Evolutionary conservation across 768 basidiomycete genomes (phyloP).

Genomic region (Lactarius deliciosus): DNA sequence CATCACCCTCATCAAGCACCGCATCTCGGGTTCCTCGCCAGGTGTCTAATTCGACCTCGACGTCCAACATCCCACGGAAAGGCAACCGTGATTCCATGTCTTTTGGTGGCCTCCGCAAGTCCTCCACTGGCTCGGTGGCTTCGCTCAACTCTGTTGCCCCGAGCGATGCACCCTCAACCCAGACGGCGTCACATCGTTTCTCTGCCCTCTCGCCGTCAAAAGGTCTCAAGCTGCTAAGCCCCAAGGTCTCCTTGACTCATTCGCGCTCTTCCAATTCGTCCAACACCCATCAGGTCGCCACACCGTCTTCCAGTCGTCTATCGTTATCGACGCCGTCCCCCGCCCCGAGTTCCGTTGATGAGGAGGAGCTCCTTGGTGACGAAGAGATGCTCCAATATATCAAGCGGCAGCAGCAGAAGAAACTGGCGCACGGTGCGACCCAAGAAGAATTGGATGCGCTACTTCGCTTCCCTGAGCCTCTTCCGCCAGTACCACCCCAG

Average conservation of each 20-base stretch:
- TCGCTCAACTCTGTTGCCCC: conserved; percentile 58
- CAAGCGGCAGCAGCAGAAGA: conserved; percentile 85
- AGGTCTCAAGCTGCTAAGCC: conserved; percentile 75
- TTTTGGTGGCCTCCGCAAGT: conserved; percentile 74
- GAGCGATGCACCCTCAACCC: conserved; percentile 31
- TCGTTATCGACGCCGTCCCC: conserved; percentile 86
- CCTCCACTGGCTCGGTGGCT: conserved; percentile 78
- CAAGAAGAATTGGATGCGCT: conserved; percentile 87
- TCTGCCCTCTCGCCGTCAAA: conserved; percentile 85
- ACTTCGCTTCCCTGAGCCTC: conserved; percentile 90
- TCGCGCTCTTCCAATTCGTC: conserved; percentile 55
- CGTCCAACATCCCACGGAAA: conserved; percentile 57
- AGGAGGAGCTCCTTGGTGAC: conserved; percentile 86
- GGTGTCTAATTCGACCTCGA: conserved; percentile 46
- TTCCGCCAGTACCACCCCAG: conserved; percentile 61
- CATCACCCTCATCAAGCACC: conserved; percentile 57
- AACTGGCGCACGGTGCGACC: conserved; percentile 75
- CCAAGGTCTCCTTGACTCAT: conserved; percentile 66
- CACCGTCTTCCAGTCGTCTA: conserved; percentile 71
- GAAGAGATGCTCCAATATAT: conserved; percentile 98
- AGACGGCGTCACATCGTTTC: conserved; percentile 59
- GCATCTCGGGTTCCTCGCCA: conserved; percentile 68
- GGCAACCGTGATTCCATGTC: conserved; percentile 77
- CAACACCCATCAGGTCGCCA: conserved; percentile 52
- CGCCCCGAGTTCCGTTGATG: conserved; percentile 70